Evolutionary conservation across 768 basidiomycete genomes (phyloP).

Genomic region (Suillus brevipes): DNA sequence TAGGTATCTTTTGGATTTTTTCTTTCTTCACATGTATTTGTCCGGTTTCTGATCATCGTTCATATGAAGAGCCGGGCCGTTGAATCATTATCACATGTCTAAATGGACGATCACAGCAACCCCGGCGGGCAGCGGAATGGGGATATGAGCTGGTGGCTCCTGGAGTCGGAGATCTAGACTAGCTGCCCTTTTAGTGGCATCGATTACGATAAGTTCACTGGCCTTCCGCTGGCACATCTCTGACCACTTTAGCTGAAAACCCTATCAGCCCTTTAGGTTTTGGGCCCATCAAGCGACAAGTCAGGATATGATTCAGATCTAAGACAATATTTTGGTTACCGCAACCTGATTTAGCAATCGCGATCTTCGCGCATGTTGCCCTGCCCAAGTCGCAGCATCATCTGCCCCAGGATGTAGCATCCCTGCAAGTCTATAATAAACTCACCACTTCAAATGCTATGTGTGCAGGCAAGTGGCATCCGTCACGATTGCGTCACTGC

Average conservation of each 20-base stretch:
- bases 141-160: background rate
- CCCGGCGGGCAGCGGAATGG: background rate
- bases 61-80: background rate
- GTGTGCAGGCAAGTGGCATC: constrained; percentile 50
- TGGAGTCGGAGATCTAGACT: background rate
- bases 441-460: constrained; percentile 35
- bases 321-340: background rate
- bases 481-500: constrained; percentile 14
- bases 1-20: background rate
- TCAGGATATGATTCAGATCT: background rate
- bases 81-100: background rate
- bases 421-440: background rate
- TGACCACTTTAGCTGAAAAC: background rate
- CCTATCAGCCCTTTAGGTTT: background rate
- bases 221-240: background rate
- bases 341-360: background rate
- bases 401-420: background rate
- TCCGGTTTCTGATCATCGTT: background rate
- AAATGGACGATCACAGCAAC: background rate
- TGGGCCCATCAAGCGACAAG: background rate
- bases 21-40: constrained; percentile 1
- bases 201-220: background rate
- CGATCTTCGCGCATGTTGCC: background rate
- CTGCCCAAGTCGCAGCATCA: background rate
- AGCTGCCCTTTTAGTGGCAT: background rate